These are phyloP conservation scores for Boletus pseudo-olivaceus DNA, from an alignment of 768 basidiomycete genomes.

Conservation along the genomic window DNA sequence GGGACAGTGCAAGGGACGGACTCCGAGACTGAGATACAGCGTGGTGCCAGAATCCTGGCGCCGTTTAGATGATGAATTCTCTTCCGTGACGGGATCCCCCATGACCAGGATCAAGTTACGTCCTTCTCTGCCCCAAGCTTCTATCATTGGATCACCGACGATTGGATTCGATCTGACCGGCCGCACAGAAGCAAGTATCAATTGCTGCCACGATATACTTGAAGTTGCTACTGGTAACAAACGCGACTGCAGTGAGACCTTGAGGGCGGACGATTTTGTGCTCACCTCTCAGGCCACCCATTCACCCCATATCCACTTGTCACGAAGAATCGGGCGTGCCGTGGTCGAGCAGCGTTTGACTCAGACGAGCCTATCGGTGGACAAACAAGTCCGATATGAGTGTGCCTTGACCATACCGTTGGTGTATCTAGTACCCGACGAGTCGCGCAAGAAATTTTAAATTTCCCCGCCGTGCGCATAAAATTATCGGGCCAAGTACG, in stretches of 20 bases:
- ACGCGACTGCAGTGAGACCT: background rate
- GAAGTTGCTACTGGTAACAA: background rate
- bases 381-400: too few species aligned
- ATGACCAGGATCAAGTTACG: background rate
- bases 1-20: too few species aligned
- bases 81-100: background rate
- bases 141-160: background rate
- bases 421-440: too few species aligned
- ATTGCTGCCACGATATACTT: background rate
- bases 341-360: too few species aligned
- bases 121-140: background rate
- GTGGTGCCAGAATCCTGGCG: background rate
- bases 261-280: background rate
- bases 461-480: too few species aligned
- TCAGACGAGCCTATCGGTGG: too few species aligned
- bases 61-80: background rate
- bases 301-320: background rate
- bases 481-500: too few species aligned
- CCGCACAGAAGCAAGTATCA: background rate
- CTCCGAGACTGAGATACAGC: too few species aligned
- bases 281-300: background rate
- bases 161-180: background rate
- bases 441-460: too few species aligned
- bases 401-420: too few species aligned
- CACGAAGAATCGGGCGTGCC: too few species aligned